Evolutionary conservation across 1,284 basidiomycete species (phyloP), one percentile per base, ranked within the genome.

Genomic region (Puccinia coronata): DNA sequence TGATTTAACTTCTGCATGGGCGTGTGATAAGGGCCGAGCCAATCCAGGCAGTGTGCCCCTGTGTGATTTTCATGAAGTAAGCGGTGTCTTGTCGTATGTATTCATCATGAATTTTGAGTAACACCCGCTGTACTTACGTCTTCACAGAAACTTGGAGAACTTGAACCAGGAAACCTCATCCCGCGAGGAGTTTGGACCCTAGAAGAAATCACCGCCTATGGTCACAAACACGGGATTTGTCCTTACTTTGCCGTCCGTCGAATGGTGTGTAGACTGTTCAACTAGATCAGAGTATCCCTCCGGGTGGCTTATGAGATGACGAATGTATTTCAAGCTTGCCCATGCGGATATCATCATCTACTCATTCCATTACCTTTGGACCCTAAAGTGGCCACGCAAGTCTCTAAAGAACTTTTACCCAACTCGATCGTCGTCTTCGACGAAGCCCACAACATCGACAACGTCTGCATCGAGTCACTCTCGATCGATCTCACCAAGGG

Each of bases 401-500:
- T 99, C 18, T 98, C 96, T 8, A 96, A 95, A 85, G 96, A 99
- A 86, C 90, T 99, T 88, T 94, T 93, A 43, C 98, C 98, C 84
- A 97, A 99, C 86, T 92, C 95, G 61, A 99, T 99, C 81, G 96
- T 99, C 65, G 96, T 99, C 0, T 99, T 99, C 85, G 97, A 99
- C 86, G 97, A 99, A 87, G 97, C 97, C 11, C 97, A 99, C 88
- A 99, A 99, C 86, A 99, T 99, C 82, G 95, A 99, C 86, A 99
- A 99, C 86, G 97, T 99, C 76, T 99, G 97, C 87, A 97, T 99
- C 86, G 97, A 99, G 86, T 98, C 96, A 0, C 88, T 99, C 63
- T 97, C 95, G 82, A 98, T 99, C 84, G 97, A 99, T 86, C 88
- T 99, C 70, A 99, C 96, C n/a, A 89, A 97, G 53, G 97, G 97